Conservation (phyloP, 305 asterid genomes). For the Plantago coronopus region DNA sequence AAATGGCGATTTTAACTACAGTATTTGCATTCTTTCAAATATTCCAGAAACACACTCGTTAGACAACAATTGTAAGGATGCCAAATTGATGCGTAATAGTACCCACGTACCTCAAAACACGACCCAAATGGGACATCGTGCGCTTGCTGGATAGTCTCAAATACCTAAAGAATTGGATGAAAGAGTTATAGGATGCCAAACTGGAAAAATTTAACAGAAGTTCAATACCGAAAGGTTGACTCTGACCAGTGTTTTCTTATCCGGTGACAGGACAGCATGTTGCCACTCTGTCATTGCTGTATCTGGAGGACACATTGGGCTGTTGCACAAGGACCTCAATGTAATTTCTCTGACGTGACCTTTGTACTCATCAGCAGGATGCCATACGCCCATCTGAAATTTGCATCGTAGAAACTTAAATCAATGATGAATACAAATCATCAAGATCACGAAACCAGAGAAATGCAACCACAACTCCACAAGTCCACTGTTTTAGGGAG, state of each 20-base stretch:
- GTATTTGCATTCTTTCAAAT: not conserved
- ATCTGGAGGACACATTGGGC: slow-evolving; percentile 96
- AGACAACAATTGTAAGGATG: slow-evolving; percentile 3
- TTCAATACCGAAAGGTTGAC: slow-evolving; percentile 6
- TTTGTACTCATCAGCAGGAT: slow-evolving; percentile 65
- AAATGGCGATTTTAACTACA: slow-evolving; percentile 5
- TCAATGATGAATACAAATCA: slow-evolving; percentile 15
- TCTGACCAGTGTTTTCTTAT: slow-evolving; percentile 63
- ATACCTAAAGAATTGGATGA: slow-evolving; percentile 46
- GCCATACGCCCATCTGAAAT: slow-evolving; percentile 77
- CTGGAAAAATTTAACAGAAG: not conserved
- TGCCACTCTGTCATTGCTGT: slow-evolving; percentile 87
- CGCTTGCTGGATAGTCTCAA: slow-evolving; percentile 87
- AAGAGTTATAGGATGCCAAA: slow-evolving; percentile 6
- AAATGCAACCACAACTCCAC: not conserved
- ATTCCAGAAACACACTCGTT: slow-evolving; percentile 1
- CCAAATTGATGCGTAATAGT: slow-evolving; percentile 15
- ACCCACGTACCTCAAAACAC: slow-evolving; percentile 66
- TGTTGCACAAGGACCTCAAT: slow-evolving; percentile 66
- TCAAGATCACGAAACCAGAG: slow-evolving; percentile 18
- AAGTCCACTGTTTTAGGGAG: too few relatives aligned
- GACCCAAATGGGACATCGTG: slow-evolving; percentile 96
- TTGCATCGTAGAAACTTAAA: slow-evolving; percentile 25
- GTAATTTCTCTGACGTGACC: slow-evolving; percentile 88
- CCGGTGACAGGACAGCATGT: slow-evolving; percentile 58